A percentile compares a stretch with the other conserved stretches of the same genome.
phyloP scores from a whole-genome alignment of 1,284 basidiomycete species.

The Ustanciosporium gigantosporum region DNA sequence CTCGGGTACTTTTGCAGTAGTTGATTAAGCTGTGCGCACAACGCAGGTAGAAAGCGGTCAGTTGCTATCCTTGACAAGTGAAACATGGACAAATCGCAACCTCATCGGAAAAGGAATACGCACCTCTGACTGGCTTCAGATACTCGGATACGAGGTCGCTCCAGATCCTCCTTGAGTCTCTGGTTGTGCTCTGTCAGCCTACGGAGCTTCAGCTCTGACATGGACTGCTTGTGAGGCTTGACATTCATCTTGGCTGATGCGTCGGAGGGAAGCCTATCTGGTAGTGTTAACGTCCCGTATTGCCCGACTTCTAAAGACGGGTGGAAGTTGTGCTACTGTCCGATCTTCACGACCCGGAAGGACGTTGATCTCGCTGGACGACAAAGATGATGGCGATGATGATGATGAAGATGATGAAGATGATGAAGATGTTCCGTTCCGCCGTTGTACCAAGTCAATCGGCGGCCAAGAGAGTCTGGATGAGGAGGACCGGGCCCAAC shows the following conservation, averaged over 20 bases:
- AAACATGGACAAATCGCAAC: background rate
- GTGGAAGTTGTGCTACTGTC: too few species aligned
- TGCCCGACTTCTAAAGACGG: too few species aligned
- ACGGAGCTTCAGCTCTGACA: conserved; percentile 94
- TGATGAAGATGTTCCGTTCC: too few species aligned
- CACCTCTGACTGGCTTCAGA: conserved; percentile 88
- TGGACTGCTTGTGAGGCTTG: conserved; percentile 69
- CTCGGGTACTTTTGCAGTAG: conserved; percentile 85
- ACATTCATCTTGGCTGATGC: conserved; percentile 65
- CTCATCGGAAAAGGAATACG: conserved; percentile 55
- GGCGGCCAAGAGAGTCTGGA: too few species aligned
- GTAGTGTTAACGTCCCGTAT: too few species aligned
- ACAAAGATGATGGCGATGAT: too few species aligned
- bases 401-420: too few species aligned
- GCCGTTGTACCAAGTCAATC: too few species aligned
- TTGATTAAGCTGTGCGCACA: conserved; percentile 72
- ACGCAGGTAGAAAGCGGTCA: background rate
- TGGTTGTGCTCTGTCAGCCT: conserved; percentile 90
- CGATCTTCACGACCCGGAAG: too few species aligned
- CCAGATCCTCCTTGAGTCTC: conserved; percentile 83
- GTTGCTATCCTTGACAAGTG: background rate
- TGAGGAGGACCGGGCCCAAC: too few species aligned
- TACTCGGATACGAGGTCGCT: conserved; percentile 80
- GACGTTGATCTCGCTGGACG: too few species aligned
- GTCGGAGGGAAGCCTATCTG: too few species aligned